These are phyloP conservation scores for Earliella scabrosa DNA, from an alignment of 1,284 basidiomycete genomes.

Conservation along the genomic window DNA sequence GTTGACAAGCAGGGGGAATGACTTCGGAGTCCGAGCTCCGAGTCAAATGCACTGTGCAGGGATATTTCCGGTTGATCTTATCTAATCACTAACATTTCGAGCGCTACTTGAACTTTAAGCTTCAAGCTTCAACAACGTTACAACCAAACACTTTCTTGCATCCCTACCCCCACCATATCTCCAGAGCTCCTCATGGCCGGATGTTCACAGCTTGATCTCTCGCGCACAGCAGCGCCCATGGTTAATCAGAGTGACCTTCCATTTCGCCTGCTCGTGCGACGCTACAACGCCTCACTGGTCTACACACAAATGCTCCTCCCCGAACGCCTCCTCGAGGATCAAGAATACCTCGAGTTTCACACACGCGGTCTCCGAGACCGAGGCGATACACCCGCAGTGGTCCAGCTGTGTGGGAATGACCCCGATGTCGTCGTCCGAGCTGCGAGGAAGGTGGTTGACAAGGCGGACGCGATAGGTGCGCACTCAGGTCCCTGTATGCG, in stretches of 20 bases:
- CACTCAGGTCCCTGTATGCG: background rate
- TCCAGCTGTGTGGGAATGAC: conserved; percentile 75
- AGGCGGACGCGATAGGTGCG: conserved; percentile 71
- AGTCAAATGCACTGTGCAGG: too few species aligned
- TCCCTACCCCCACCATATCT: too few species aligned
- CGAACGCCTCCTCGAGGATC: conserved; percentile 58
- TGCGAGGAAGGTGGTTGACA: conserved; percentile 55
- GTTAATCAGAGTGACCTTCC: conserved; percentile 76
- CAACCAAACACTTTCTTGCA: too few species aligned
- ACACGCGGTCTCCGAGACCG: conserved; percentile 17
- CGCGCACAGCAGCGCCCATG: conserved; percentile 59
- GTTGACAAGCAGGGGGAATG: too few species aligned
- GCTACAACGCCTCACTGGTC: conserved; percentile 62
- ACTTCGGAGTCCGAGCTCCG: too few species aligned
- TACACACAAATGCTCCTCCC: conserved; percentile 78
- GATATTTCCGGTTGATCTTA: too few species aligned
- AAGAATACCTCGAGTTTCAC: conserved; percentile 63
- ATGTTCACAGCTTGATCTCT: background rate
- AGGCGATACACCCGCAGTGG: conserved; percentile 55
- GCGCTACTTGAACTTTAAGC: too few species aligned
- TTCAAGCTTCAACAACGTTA: too few species aligned
- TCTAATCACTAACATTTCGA: too few species aligned
- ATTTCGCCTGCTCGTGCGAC: conserved; percentile 61
- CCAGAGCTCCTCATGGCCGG: too few species aligned
- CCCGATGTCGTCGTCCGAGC: conserved; percentile 60